Evolutionary conservation across 1,284 basidiomycete genomes (phyloP).

Genomic region (Leccinum pallidistipes): DNA sequence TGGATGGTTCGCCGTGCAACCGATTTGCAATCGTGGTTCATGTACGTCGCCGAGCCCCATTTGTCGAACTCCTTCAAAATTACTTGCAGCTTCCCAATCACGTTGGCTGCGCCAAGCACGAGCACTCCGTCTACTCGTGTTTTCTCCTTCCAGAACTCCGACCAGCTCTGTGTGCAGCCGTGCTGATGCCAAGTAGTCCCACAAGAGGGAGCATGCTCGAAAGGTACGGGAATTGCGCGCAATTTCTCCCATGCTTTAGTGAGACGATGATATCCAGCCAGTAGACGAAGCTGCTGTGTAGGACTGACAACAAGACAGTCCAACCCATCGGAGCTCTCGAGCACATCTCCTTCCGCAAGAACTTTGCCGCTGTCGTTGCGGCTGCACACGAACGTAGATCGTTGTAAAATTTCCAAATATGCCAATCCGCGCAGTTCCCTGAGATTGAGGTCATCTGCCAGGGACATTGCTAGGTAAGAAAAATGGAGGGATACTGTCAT

Average conservation of each 20-base stretch:
- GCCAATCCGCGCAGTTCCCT: slow-evolving; percentile 56
- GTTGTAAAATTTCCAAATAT: slow-evolving; percentile 70
- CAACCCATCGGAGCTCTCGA: slow-evolving; percentile 38
- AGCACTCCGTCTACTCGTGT: slow-evolving; percentile 59
- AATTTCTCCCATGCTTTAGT: slow-evolving; percentile 62
- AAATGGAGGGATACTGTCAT: slow-evolving; percentile 59
- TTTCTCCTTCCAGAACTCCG: slow-evolving; percentile 70
- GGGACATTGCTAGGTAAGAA: slow-evolving; percentile 65
- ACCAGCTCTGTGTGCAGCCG: slow-evolving; percentile 63
- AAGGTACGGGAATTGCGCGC: slow-evolving; percentile 50
- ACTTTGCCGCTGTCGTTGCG: slow-evolving; percentile 12
- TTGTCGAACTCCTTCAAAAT: slow-evolving; percentile 63
- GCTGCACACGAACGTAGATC: slow-evolving; percentile 45
- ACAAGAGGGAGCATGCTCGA: slow-evolving; percentile 61
- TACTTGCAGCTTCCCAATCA: slow-evolving; percentile 57
- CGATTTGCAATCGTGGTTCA: slow-evolving; percentile 68
- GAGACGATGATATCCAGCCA: slow-evolving; percentile 65
- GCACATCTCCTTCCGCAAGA: slow-evolving; percentile 30
- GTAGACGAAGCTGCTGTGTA: slow-evolving; percentile 58
- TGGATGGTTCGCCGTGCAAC: slow-evolving; percentile 53
- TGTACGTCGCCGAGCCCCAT: slow-evolving; percentile 67
- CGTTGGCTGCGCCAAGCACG: slow-evolving; percentile 56
- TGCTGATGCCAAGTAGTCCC: slow-evolving; percentile 68
- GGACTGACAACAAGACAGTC: slow-evolving; percentile 49
- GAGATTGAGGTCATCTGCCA: slow-evolving; percentile 65